Percentiles rank a stretch among this genome's conserved stretches.
Conservation (phyloP, 2,329 filamentous ascomycete species). For the Phaeosphaeriaceae sp. region DNA sequence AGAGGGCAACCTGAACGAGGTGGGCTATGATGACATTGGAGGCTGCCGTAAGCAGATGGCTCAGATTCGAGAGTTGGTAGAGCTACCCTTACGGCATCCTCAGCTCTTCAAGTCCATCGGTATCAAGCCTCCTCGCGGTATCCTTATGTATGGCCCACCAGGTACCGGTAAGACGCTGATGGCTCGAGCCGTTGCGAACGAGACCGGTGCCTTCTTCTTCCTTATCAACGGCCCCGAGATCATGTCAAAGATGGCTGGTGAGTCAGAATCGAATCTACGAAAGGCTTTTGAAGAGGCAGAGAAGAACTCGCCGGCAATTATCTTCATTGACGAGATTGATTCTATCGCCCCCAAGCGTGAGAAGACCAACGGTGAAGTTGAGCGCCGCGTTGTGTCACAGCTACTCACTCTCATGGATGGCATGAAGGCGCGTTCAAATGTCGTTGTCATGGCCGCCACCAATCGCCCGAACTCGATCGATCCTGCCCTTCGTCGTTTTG, state of each 20-base stretch:
- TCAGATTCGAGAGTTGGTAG: constrained; percentile 97
- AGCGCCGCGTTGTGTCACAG: constrained; percentile 97
- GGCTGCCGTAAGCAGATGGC: constrained; percentile 99
- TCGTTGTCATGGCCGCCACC: constrained; percentile 98
- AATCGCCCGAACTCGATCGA: constrained; percentile 99
- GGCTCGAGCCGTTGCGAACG: constrained; percentile 98
- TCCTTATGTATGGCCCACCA: constrained; percentile 89
- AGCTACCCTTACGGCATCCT: constrained; percentile 93
- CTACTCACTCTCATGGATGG: constrained; percentile 98
- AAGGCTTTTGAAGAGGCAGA: constrained; percentile 99
- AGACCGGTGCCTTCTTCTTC: constrained; percentile 99
- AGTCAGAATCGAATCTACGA: constrained; percentile 96
- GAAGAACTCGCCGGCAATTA: constrained; percentile 99
- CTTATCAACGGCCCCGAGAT: constrained; percentile 99
- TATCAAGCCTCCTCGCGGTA: constrained; percentile 98
- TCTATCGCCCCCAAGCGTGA: constrained; percentile 99
- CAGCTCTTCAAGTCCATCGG: constrained; percentile 99
- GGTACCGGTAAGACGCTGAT: constrained; percentile 99
- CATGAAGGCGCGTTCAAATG: constrained; percentile 98
- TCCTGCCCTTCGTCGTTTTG: constrained; percentile 94
- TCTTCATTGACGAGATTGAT: constrained; percentile 99
- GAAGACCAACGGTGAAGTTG: constrained; percentile 98
- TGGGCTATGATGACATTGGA: constrained; percentile 99
- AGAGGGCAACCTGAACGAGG: constrained; percentile 98
- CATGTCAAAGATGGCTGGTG: constrained; percentile 99